Evolutionary conservation across 2,329 filamentous ascomycete genomes (phyloP).

Genomic region (Clarireedia sp.): DNA sequence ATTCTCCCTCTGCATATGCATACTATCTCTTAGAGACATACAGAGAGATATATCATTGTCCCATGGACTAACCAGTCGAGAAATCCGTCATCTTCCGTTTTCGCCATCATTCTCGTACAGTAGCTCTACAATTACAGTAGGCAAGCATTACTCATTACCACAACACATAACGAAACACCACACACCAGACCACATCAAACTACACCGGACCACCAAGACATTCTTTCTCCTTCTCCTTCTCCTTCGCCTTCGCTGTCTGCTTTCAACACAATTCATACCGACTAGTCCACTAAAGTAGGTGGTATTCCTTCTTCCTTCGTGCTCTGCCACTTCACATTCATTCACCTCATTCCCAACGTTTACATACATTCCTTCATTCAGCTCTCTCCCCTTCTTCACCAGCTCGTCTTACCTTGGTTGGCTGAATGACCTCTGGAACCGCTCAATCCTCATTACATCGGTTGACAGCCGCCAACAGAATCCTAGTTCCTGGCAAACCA

Average conservation of each 20-base stretch:
- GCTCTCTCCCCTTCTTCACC: not conserved
- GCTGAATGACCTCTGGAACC: conserved; percentile 6
- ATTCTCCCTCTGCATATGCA: too few relatives aligned
- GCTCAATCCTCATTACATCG: not conserved
- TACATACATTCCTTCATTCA: not conserved
- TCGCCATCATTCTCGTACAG: too few relatives aligned
- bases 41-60: too few relatives aligned
- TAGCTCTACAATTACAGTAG: too few relatives aligned
- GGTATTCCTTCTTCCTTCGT: not conserved
- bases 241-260: not conserved
- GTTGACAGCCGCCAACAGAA: conserved; percentile 3
- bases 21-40: too few relatives aligned
- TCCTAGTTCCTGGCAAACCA: not conserved
- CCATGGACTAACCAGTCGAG: too few relatives aligned
- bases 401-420: not conserved
- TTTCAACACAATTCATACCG: not conserved
- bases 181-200: too few relatives aligned
- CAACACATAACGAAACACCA: too few relatives aligned
- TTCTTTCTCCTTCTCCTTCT: not conserved
- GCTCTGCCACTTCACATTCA: not conserved
- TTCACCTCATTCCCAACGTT: not conserved
- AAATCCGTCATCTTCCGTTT: too few relatives aligned
- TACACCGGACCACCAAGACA: too few relatives aligned
- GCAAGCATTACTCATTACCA: too few relatives aligned
- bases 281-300: not conserved